Conservation (phyloP, 2,329 filamentous ascomycete species). For the Alternaria arborescens region DNA sequence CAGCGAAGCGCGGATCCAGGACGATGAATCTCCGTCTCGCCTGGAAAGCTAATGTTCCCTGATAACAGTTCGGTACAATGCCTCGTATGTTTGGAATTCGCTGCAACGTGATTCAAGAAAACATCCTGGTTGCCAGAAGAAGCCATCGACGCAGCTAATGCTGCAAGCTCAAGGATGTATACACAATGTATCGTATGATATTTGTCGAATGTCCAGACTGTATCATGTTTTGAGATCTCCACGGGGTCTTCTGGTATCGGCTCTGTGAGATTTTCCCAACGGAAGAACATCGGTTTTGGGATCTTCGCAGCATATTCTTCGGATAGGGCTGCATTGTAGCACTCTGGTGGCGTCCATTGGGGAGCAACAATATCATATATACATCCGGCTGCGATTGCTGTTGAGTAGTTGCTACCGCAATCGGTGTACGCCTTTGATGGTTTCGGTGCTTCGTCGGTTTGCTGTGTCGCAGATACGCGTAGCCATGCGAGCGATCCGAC, state of each 20-base stretch:
- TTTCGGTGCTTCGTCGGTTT: neutral
- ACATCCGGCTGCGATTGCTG: neutral
- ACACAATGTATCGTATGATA: conserved; percentile 6
- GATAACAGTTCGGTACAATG: neutral
- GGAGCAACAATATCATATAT: neutral
- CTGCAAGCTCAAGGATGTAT: conserved; percentile 11
- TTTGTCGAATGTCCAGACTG: neutral
- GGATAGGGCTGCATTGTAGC: neutral
- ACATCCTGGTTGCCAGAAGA: conserved; percentile 9
- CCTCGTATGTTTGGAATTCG: neutral
- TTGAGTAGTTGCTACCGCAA: neutral
- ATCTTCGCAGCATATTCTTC: neutral
- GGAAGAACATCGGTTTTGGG: neutral
- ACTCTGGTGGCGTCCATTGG: neutral
- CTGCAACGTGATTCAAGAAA: conserved; percentile 6
- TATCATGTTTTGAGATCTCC: neutral
- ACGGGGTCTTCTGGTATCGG: neutral
- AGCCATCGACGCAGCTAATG: conserved; percentile 5
- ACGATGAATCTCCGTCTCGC: neutral
- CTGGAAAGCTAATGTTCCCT: neutral
- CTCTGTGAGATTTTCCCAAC: neutral
- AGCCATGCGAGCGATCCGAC: neutral
- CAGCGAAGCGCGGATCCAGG: neutral
- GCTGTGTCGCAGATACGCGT: neutral
- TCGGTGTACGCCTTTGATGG: neutral